Conservation (phyloP, 2,329 filamentous ascomycete species). For the Mycosphaerelloides madeirae region DNA sequence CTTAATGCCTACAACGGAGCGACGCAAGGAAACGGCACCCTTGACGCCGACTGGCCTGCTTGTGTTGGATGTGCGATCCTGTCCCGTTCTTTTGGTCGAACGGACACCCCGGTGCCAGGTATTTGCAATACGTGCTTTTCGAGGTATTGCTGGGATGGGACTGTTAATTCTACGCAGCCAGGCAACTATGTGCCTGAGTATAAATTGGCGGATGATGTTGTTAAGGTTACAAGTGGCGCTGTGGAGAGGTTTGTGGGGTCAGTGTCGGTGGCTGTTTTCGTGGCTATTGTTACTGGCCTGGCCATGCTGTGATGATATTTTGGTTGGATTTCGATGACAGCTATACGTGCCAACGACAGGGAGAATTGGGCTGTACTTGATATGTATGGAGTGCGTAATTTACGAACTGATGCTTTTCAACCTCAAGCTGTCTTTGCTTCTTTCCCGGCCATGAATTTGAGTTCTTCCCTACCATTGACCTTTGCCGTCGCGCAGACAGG, state of each 20-base stretch:
- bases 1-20: slow-evolving; percentile 79
- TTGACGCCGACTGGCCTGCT: slow-evolving; percentile 68
- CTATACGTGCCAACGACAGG: too few species aligned
- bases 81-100: slow-evolving; percentile 67
- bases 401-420: too few species aligned
- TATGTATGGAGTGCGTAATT: too few species aligned
- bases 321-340: background rate
- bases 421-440: too few species aligned
- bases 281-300: slow-evolving; percentile 3
- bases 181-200: slow-evolving; percentile 24
- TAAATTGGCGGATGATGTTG: slow-evolving; percentile 18
- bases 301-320: slow-evolving; percentile 2
- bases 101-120: slow-evolving; percentile 61
- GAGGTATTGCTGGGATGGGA: slow-evolving; percentile 93
- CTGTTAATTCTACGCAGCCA: slow-evolving; percentile 35
- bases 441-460: too few species aligned
- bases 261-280: slow-evolving; percentile 1
- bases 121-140: slow-evolving; percentile 73
- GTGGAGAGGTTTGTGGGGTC: slow-evolving; percentile 2
- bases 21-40: slow-evolving; percentile 75
- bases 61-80: slow-evolving; percentile 89
- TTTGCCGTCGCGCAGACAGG: too few species aligned
- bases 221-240: slow-evolving; percentile 15
- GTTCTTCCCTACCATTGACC: too few species aligned
- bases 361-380: too few species aligned